Evolutionary conservation across 768 basidiomycete genomes (phyloP).

Genomic region (Xanthoconium stramineum): DNA sequence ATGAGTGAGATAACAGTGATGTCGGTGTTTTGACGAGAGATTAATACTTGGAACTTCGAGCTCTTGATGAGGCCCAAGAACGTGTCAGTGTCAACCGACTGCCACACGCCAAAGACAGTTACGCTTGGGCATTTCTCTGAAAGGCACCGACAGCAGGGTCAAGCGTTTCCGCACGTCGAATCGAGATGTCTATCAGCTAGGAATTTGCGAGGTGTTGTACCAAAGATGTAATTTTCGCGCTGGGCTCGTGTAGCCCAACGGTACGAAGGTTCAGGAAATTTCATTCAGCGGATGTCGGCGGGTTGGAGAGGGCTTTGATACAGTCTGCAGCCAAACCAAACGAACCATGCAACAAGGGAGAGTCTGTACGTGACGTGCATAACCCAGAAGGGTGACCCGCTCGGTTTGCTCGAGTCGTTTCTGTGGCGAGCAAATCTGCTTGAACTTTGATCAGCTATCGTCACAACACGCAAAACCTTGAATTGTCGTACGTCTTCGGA

Average conservation of each 20-base stretch:
- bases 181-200: neutral
- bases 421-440: neutral
- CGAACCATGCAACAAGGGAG: neutral
- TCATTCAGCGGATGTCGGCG: neutral
- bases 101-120: neutral
- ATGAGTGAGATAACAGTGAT: too few species aligned
- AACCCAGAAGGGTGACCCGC: slow-evolving; percentile 8
- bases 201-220: slow-evolving; percentile 9
- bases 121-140: neutral
- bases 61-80: neutral
- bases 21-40: too few species aligned
- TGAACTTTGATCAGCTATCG: too few species aligned
- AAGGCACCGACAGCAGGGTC: neutral
- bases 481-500: slow-evolving; percentile 6
- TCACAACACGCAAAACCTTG: neutral
- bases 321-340: neutral
- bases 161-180: neutral
- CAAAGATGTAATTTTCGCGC: neutral
- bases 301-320: slow-evolving; percentile 1
- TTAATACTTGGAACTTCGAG: neutral
- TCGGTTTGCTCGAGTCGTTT: neutral
- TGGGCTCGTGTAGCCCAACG: neutral
- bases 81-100: neutral
- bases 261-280: slow-evolving; percentile 13
- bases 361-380: slow-evolving; percentile 7